A percentile compares a stretch with the other conserved stretches of the same genome.
phyloP scores from a whole-genome alignment of 2,329 filamentous ascomycete species.

The Penicillium sp. region DNA sequence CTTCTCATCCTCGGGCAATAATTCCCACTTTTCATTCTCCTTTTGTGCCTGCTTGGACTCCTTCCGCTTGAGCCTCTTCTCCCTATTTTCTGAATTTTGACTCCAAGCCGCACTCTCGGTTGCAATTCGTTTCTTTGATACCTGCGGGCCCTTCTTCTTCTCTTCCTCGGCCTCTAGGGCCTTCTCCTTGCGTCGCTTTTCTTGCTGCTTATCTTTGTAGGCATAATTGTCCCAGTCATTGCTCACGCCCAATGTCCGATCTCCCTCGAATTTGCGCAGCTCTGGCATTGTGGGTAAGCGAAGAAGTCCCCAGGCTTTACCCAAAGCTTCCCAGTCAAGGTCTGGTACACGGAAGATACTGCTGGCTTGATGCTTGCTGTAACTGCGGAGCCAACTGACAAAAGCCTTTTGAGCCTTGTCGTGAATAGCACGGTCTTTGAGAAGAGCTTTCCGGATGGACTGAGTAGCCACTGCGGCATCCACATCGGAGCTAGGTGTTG shows the following conservation, averaged over 20 bases:
- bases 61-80: constrained; percentile 59
- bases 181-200: constrained; percentile 62
- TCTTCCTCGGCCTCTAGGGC: constrained; percentile 50
- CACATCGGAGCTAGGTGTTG: constrained; percentile 59
- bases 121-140: constrained; percentile 55
- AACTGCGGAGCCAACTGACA: constrained; percentile 88
- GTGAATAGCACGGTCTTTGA: constrained; percentile 66
- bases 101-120: constrained; percentile 71
- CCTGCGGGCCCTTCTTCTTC: constrained; percentile 35
- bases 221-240: constrained; percentile 65
- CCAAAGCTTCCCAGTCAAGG: constrained; percentile 81
- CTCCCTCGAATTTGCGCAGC: constrained; percentile 69
- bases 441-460: constrained; percentile 59
- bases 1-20: constrained; percentile 71
- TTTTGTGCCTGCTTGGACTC: constrained; percentile 65
- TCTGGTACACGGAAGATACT: constrained; percentile 85
- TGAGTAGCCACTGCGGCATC: constrained; percentile 61
- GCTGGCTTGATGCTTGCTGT: constrained; percentile 84
- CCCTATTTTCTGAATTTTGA: constrained; percentile 66
- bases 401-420: constrained; percentile 91
- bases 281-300: constrained; percentile 94
- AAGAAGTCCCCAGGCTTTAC: constrained; percentile 80
- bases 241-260: constrained; percentile 59
- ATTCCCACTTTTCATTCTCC: constrained; percentile 62
- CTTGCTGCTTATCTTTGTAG: constrained; percentile 71